Conservation (phyloP, 2,329 filamentous ascomycete species). For the Bipolaris cookei region DNA sequence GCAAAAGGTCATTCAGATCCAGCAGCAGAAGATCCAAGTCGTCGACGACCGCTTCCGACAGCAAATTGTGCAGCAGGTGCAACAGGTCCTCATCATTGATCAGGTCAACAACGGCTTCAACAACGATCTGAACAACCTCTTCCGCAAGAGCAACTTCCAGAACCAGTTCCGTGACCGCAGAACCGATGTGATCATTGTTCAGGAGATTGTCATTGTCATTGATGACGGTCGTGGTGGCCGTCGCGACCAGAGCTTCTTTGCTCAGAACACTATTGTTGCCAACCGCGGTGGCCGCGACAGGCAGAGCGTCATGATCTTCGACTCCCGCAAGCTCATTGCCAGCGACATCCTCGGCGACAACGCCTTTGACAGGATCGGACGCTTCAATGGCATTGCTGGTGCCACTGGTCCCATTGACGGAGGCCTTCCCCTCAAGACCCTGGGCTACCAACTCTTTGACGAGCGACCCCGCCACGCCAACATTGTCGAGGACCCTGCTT, state of each 20-base stretch:
- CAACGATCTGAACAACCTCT: slow-evolving; percentile 41
- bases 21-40: slow-evolving; percentile 37
- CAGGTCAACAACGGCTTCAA: slow-evolving; percentile 39
- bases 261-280: slow-evolving; percentile 36
- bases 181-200: slow-evolving; percentile 41
- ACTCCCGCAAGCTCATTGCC: slow-evolving; percentile 33
- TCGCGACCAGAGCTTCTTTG: slow-evolving; percentile 38
- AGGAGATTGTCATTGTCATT: slow-evolving; percentile 38
- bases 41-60: slow-evolving; percentile 34
- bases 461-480: slow-evolving; percentile 38
- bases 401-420: slow-evolving; percentile 16
- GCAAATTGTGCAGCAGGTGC: slow-evolving; percentile 34
- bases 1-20: slow-evolving; percentile 37
- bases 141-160: slow-evolving; percentile 37
- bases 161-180: slow-evolving; percentile 26
- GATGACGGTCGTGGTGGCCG: slow-evolving; percentile 34
- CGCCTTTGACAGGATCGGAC: slow-evolving; percentile 19
- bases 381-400: slow-evolving; percentile 23
- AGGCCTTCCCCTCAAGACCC: slow-evolving; percentile 32
- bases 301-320: slow-evolving; percentile 42
- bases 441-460: slow-evolving; percentile 36
- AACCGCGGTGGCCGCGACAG: slow-evolving; percentile 35
- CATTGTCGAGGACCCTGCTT: slow-evolving; percentile 38
- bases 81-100: slow-evolving; percentile 39
- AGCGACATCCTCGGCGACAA: slow-evolving; percentile 33